A percentile compares a stretch with the other conserved stretches of the same genome.
Conservation (phyloP, 192 early-diverging fungal species). For the Umbelopsis vinacea region DNA sequence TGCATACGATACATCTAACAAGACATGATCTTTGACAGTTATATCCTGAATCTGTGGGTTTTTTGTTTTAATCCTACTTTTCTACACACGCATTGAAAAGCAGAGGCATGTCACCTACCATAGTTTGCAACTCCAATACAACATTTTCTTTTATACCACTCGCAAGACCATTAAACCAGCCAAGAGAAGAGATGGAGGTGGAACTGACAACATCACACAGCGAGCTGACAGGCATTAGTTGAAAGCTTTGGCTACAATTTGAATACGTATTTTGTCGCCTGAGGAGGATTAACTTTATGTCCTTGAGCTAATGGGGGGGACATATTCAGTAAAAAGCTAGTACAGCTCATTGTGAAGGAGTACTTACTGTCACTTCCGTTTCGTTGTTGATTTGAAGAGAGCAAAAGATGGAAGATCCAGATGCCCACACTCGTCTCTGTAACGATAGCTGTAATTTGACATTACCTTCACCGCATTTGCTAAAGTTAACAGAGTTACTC, state of each 20-base stretch:
- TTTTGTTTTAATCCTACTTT: neutral
- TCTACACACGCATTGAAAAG: neutral
- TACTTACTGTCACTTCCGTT: neutral
- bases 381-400: neutral
- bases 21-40: neutral
- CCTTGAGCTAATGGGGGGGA: neutral
- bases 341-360: neutral
- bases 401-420: conserved; percentile 10
- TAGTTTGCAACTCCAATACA: neutral
- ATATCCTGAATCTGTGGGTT: neutral
- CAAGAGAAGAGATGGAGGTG: neutral
- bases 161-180: neutral
- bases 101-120: neutral
- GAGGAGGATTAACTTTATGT: neutral
- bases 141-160: neutral
- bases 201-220: neutral
- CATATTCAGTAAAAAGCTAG: neutral
- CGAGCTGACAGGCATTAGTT: neutral
- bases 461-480: neutral
- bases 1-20: conserved; percentile 8
- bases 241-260: neutral
- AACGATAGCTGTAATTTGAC: neutral
- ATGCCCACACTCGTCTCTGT: neutral
- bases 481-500: neutral
- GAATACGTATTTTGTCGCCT: conserved; percentile 1